A percentile compares a stretch with the other conserved stretches of the same genome.
Conservation (phyloP, 208 protist species). For the Entamoeba moshkovskii region DNA sequence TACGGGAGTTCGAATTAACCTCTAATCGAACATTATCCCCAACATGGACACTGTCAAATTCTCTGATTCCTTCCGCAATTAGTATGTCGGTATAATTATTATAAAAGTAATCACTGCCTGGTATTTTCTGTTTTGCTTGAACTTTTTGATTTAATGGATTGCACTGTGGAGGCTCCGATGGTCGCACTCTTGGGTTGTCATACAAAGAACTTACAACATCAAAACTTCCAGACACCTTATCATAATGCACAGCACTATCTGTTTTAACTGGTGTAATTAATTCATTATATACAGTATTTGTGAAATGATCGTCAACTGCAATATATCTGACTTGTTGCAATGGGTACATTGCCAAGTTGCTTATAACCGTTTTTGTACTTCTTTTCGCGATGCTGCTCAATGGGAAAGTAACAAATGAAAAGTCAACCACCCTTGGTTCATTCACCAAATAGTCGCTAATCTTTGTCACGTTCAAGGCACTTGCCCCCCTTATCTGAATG, state of each 20-base stretch:
- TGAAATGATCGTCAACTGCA: conserved; percentile 10
- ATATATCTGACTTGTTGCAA: neutral
- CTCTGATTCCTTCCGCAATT: neutral
- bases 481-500: neutral
- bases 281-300: conserved; percentile 1
- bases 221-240: neutral
- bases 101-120: neutral
- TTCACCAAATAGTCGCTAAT: neutral
- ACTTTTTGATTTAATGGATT: neutral
- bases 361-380: neutral
- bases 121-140: neutral
- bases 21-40: neutral
- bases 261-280: neutral
- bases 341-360: neutral
- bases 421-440: neutral
- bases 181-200: neutral
- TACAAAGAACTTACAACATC: conserved; percentile 10
- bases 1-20: neutral
- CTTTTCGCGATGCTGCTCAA: neutral
- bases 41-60: neutral
- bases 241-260: neutral
- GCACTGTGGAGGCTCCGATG: neutral
- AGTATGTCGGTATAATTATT: conserved; percentile 12
- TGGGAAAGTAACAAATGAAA: neutral
- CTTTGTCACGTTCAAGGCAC: neutral